Conservation (phyloP, 75 land plant species). For the Ceratopteris richardii region DNA sequence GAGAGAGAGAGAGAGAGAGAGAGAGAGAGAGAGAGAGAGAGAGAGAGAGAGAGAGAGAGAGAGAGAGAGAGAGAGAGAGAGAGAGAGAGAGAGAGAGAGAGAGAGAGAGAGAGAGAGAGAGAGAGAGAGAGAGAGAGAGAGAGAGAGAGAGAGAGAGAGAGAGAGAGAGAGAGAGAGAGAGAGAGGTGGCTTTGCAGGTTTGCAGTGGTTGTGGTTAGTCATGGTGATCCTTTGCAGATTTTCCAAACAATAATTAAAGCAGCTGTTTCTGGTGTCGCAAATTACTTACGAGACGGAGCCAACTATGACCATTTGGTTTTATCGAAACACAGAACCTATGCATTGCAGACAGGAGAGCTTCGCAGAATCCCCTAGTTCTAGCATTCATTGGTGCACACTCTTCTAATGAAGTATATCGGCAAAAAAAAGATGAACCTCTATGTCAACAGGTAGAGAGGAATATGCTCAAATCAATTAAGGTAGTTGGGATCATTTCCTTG, state of each 20-base stretch:
- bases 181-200: constrained; percentile 31
- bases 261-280: constrained; percentile 7
- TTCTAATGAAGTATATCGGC: too few species aligned
- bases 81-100: too few species aligned
- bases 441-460: too few species aligned
- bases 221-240: constrained; percentile 91
- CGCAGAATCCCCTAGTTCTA: constrained; percentile 30
- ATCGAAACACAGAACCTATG: constrained; percentile 62
- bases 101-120: too few species aligned
- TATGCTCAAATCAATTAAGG: too few species aligned
- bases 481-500: too few species aligned
- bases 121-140: background rate
- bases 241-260: constrained; percentile 63
- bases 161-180: background rate
- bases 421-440: too few species aligned
- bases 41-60: too few species aligned
- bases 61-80: too few species aligned
- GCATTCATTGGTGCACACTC: too few species aligned
- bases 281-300: constrained; percentile 10
- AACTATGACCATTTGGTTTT: constrained; percentile 28
- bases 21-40: too few species aligned
- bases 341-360: constrained; percentile 73
- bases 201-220: constrained; percentile 65
- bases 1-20: too few species aligned
- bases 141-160: background rate